phyloP scores from a whole-genome alignment of 176 grass and related monocot genomes.

The Carex kokanica region DNA sequence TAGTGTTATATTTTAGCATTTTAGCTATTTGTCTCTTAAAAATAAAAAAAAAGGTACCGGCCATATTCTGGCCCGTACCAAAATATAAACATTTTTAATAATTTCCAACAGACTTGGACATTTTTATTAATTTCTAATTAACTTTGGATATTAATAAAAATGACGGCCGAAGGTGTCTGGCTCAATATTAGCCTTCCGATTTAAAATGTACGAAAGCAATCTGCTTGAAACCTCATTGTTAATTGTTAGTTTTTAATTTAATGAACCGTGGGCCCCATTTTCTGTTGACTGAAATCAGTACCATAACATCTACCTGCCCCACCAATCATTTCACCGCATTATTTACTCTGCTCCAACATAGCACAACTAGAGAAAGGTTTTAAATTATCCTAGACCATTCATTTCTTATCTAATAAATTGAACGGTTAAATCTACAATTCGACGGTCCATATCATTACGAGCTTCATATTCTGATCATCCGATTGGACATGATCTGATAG shows the following conservation, averaged over 20 bases:
- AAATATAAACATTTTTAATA: no score
- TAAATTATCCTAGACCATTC: background rate
- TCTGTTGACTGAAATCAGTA: background rate
- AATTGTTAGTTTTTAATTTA: background rate
- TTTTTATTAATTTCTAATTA: no score
- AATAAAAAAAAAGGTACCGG: no score
- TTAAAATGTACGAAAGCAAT: no score
- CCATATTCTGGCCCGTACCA: no score
- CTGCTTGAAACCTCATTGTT: background rate
- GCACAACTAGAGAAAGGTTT: background rate
- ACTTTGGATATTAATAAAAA: no score
- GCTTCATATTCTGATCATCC: background rate
- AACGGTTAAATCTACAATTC: background rate
- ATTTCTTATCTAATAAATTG: background rate
- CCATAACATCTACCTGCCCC: background rate
- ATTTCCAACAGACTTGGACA: no score
- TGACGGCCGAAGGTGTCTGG: no score
- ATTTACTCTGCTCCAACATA: background rate
- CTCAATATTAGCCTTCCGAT: no score
- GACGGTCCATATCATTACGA: background rate
- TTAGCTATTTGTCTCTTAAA: no score
- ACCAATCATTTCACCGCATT: background rate
- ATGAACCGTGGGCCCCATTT: background rate
- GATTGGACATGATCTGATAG: background rate
- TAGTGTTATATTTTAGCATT: no score